Base-by-base conservation (phyloP, 805 yeast genomes). In the Schwanniomyces sp. region DNA sequence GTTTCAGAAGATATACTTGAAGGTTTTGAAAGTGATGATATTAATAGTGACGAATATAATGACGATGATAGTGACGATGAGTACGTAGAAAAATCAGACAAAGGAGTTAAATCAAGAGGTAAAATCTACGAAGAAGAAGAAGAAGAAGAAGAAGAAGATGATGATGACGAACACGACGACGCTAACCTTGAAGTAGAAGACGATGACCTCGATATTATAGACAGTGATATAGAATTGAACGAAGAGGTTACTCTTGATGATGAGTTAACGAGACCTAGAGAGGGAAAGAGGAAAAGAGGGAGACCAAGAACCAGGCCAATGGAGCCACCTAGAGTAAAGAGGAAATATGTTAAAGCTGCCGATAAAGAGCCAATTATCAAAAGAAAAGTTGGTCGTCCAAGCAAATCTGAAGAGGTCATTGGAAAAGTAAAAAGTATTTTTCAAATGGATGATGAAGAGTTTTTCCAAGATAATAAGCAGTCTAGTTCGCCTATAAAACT, bases 341-440 rank as follows among this genome's bases (percentile, higher is more conserved):
- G 50, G 32, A 46, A 46, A 27, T 57, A 51, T 5, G 56, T 58
- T 7, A 48, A 56, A 39, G 58, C 59, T 7, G 54, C 37, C 26
- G 47, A 42, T 39, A 42, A 32, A 29, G 42, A 38, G 14, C 26
- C 32, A 1, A 36, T 27, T 9, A 44, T 34, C 14, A 48, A 40
- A 34, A 40, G 40, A 38, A 50, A 47, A 34, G 63, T 61, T 3
- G 69, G 70, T 6, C 51, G 69, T 43, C 69, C 69, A 9, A 58
- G 64, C 17, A 66, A 62, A 42, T 48, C 63, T 2, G 61, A 54
- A 17, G 50, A 46, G 12, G 62, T 65, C 18, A 46, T 58, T 12
- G 62, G 63, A 4, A 55, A 61, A 29, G 62, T 70, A 16, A 58
- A 64, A 43, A 67, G 72, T 53, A 69, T 70, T 10, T 70, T 70